Percentiles rank a stretch among this genome's conserved stretches.
phyloP scores from a whole-genome alignment of 331 rosid species.

The Quercus lobata region DNA sequence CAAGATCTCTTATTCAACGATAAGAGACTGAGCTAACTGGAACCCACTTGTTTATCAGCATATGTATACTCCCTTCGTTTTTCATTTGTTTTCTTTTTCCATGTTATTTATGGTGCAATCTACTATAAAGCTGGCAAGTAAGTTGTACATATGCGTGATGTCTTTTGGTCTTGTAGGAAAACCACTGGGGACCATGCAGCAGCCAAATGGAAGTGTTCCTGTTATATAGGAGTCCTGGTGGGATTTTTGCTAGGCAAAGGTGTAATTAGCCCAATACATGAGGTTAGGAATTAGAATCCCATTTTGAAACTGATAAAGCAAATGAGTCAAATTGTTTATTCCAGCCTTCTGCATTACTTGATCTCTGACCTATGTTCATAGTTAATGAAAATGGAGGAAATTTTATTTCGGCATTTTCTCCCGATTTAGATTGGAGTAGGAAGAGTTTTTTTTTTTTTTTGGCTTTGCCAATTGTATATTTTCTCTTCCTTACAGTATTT shows the following conservation, averaged over 20 bases:
- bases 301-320: slow-evolving; percentile 43
- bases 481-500: too few species aligned
- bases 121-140: slow-evolving; percentile 16
- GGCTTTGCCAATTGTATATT: too few species aligned
- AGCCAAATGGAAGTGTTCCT: slow-evolving; percentile 67
- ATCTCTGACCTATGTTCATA: slow-evolving; percentile 33
- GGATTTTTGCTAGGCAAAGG: slow-evolving; percentile 39
- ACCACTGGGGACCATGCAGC: slow-evolving; percentile 63
- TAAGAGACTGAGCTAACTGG: too few species aligned
- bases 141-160: slow-evolving; percentile 11
- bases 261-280: slow-evolving; percentile 49
- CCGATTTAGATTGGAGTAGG: not conserved
- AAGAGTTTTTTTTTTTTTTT: not conserved
- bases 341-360: slow-evolving; percentile 40
- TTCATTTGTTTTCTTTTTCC: not conserved
- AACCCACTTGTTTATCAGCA: not conserved
- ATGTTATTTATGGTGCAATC: not conserved
- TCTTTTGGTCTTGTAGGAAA: slow-evolving; percentile 68
- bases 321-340: slow-evolving; percentile 52
- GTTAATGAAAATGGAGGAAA: slow-evolving; percentile 32
- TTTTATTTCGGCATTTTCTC: not conserved
- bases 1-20: too few species aligned
- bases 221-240: slow-evolving; percentile 50
- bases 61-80: not conserved
- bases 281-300: slow-evolving; percentile 61